Conservation (phyloP, 2,329 filamentous ascomycete species). For the Fusarium annulatum region DNA sequence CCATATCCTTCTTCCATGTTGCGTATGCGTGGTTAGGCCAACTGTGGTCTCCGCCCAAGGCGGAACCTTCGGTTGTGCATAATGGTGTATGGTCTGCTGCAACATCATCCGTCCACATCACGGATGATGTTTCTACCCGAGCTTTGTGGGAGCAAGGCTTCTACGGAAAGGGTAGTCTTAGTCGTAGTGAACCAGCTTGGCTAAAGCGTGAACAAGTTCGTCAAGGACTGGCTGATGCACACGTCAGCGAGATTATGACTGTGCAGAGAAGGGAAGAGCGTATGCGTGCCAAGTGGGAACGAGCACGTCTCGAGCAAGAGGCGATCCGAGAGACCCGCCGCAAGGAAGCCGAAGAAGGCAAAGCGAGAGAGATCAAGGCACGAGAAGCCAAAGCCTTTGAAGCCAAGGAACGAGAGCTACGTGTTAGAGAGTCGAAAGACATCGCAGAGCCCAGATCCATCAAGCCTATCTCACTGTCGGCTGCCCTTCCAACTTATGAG, state of each 20-base stretch:
- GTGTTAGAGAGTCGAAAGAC: conserved; percentile 10
- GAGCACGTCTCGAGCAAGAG: conserved; percentile 88
- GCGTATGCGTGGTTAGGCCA: conserved; percentile 81
- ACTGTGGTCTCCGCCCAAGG: conserved; percentile 72
- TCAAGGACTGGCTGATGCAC: conserved; percentile 69
- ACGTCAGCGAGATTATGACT: conserved; percentile 87
- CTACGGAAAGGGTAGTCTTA: conserved; percentile 93
- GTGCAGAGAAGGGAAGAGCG: conserved; percentile 81
- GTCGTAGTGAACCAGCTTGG: conserved; percentile 96
- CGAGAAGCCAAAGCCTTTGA: conserved; percentile 27
- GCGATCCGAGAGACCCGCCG: conserved; percentile 77
- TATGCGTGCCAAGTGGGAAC: conserved; percentile 86
- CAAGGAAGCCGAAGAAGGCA: conserved; percentile 55
- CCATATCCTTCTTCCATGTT: conserved; percentile 85
- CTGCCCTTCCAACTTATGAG: neutral
- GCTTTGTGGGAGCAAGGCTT: conserved; percentile 97
- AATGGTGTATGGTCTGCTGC: conserved; percentile 82
- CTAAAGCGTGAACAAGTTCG: conserved; percentile 82
- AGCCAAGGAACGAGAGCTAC: conserved; percentile 11
- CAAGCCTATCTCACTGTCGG: conserved; percentile 1
- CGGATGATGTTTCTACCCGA: conserved; percentile 77
- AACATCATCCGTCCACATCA: conserved; percentile 86
- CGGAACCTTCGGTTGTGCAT: conserved; percentile 73
- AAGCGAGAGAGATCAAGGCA: conserved; percentile 37
- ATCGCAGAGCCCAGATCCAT: conserved; percentile 1